phyloP scores from a whole-genome alignment of 345 rosid species.

The Garcia nutans region DNA sequence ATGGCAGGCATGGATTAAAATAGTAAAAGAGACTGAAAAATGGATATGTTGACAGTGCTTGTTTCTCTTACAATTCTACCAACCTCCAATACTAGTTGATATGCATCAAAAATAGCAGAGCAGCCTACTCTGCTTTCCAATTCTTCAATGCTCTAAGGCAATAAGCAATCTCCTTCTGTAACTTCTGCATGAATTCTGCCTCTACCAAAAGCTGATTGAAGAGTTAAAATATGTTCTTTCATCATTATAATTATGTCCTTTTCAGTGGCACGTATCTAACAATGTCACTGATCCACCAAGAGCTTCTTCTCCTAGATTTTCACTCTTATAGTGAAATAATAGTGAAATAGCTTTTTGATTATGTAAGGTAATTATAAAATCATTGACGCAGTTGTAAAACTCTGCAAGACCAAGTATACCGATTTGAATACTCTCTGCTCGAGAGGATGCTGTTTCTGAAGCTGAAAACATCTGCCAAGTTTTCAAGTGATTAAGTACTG shows the following conservation, averaged over 20 bases:
- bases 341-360: constrained; percentile 24
- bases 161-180: constrained; percentile 16
- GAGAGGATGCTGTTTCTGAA: constrained; percentile 11
- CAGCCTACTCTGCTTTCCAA: constrained; percentile 14
- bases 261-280: constrained; percentile 40
- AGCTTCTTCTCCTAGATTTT: constrained; percentile 37
- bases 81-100: constrained; percentile 12
- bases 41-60: constrained; percentile 15
- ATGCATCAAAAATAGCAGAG: neutral
- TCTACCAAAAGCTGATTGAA: constrained; percentile 51
- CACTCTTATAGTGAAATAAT: constrained; percentile 16
- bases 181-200: constrained; percentile 29
- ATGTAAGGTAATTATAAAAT: constrained; percentile 35
- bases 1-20: constrained; percentile 25
- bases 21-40: constrained; percentile 24
- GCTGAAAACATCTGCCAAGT: constrained; percentile 25
- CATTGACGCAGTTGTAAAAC: constrained; percentile 39
- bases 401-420: constrained; percentile 44
- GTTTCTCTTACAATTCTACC: constrained; percentile 25
- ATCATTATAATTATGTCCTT: constrained; percentile 38
- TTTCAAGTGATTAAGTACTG: constrained; percentile 44
- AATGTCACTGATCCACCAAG: constrained; percentile 43
- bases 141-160: constrained; percentile 27
- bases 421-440: constrained; percentile 32
- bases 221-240: constrained; percentile 38